phyloP scores from a whole-genome alignment of 1,284 basidiomycete genomes.

The Cerioporus squamosus region DNA sequence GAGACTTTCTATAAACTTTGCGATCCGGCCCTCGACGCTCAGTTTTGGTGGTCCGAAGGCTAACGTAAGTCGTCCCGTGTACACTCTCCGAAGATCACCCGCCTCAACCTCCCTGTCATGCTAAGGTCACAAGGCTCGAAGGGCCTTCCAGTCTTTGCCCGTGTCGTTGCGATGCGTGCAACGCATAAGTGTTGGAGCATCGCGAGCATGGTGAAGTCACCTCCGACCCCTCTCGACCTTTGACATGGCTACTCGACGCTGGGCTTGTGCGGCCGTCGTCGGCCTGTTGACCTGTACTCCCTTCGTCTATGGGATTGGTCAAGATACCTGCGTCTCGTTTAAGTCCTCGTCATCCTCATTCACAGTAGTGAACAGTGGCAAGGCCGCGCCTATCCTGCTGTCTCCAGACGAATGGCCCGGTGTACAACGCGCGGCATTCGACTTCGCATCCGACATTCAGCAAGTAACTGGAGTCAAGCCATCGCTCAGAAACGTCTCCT shows the following conservation, averaged over 20 bases:
- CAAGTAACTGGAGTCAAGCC: conserved; percentile 60
- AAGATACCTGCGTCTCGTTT: conserved; percentile 39
- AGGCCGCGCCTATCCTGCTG: conserved; percentile 53
- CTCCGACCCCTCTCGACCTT: not conserved
- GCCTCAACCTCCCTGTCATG: not conserved
- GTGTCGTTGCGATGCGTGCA: not conserved
- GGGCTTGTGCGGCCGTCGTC: not conserved
- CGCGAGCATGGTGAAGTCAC: not conserved
- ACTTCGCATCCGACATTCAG: conserved; percentile 66
- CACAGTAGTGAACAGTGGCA: conserved; percentile 47
- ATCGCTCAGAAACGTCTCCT: conserved; percentile 49
- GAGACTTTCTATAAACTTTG: not conserved
- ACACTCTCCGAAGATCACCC: conserved; percentile 8
- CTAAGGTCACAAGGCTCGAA: conserved; percentile 6
- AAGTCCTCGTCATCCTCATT: conserved; percentile 36
- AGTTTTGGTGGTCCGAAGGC: not conserved
- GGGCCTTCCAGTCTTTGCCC: not conserved
- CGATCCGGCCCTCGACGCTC: not conserved
- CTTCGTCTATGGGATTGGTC: conserved; percentile 36
- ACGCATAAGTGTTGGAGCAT: not conserved
- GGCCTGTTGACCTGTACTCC: conserved; percentile 5
- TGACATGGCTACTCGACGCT: not conserved
- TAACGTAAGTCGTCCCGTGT: conserved; percentile 13
- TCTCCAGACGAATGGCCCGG: conserved; percentile 66
- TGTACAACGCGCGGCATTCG: conserved; percentile 63